Percentiles rank a stretch among this genome's conserved stretches.
Conservation (phyloP, 441 rosid species). For the Gossypium trilobum region DNA sequence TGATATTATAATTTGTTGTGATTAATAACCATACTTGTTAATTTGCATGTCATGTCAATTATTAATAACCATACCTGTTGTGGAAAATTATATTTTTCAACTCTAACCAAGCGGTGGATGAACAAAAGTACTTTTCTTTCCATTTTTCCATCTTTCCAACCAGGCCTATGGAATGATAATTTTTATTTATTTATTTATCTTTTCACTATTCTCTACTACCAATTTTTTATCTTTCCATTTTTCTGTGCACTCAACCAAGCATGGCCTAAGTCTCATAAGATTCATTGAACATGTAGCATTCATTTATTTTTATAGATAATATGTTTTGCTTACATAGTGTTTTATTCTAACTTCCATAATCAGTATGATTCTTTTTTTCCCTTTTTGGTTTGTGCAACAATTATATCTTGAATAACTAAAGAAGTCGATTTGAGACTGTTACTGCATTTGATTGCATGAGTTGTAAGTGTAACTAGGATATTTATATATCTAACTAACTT, state of each 20-base stretch:
- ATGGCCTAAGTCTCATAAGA: not conserved
- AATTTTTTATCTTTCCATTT: not conserved
- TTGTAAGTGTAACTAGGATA: not conserved
- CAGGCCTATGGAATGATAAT: not conserved
- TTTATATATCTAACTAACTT: not conserved
- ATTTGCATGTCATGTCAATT: slow-evolving; percentile 4
- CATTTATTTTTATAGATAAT: not conserved
- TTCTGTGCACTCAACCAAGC: not conserved
- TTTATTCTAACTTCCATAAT: not conserved
- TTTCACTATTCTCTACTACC: not conserved
- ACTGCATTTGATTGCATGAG: not conserved
- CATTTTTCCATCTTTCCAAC: not conserved
- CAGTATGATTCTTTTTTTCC: not conserved
- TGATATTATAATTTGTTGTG: not conserved
- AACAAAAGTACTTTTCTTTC: not conserved
- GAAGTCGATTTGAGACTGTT: not conserved
- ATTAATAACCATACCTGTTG: too few species aligned
- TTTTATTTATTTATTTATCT: not conserved
- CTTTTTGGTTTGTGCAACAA: not conserved
- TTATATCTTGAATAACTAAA: not conserved
- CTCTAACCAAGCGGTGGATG: not conserved
- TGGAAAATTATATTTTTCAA: not conserved
- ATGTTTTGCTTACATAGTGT: not conserved
- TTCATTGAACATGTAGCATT: not conserved
- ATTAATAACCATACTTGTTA: not conserved